Evolutionary conservation across 768 basidiomycete genomes (phyloP), one percentile per base, ranked within the genome.

Genomic region (Hypholoma fasciculare): DNA sequence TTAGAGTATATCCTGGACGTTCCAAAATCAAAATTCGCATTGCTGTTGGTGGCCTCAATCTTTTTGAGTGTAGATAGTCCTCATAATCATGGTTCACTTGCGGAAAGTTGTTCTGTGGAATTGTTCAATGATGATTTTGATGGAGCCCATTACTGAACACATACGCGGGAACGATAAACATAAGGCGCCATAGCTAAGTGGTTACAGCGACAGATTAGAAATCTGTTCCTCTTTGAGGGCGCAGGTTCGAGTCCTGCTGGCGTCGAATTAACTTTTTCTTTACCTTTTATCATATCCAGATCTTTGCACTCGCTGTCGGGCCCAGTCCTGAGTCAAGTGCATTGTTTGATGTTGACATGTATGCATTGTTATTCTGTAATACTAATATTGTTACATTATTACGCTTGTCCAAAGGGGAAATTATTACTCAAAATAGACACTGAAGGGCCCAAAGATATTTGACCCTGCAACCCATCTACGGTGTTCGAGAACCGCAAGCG

Each of bases 111-210:
- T 34, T 2, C 6, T 34, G 30, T 4, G 4, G 23, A 23, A 4
- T 23, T 23, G 1, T 23, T 23, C 23, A 23, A 23, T 2, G 4
- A 23, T 23, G 23, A 4, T 23, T 23, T 23, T 23, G 23, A 4
- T 4, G 4, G 13, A 12, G 40, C 40, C 8, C 40, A 6, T 12
- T 1, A 17, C 30, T 42, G 3, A 16, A 8, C 12, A 8, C 14
- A 12, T 36, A n/a, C 16, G 34, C 17, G n/a, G 2, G 16, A 12
- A 12, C 4, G 1, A n/a, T 12, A 39, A 36, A 16, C 13, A 84
- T 87, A 83, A 84, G 83, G 86, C 85, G 85, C 85, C 80, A 81
- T 87, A 86, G 86, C 85, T 84, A 85, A 85, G 86, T 86, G 82
- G 85, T 84, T 85, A 87, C 86, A 84, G 85, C 83, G 84, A 83